Percentiles rank a stretch among this genome's conserved stretches.
Conservation (phyloP, 768 basidiomycete species). For the Kwoniella mangroviensis region DNA sequence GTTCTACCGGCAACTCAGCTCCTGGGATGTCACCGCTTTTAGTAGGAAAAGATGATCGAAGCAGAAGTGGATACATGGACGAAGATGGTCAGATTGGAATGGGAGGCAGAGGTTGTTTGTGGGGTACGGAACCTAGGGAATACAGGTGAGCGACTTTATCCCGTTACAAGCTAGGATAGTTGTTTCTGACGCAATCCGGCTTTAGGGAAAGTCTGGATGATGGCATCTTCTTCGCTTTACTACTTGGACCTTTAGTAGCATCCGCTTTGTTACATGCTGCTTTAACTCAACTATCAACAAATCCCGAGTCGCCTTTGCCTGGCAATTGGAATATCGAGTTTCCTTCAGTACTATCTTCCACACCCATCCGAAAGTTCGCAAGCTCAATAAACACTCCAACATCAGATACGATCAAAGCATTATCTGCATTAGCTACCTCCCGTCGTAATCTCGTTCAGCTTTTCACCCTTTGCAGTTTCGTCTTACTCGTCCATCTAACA, state of each 20-base stretch:
- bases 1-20: conserved; percentile 5
- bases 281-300: conserved; percentile 55
- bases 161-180: neutral
- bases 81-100: conserved; percentile 28
- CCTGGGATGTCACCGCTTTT: conserved; percentile 7
- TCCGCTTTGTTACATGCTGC: conserved; percentile 68
- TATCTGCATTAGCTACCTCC: conserved; percentile 63
- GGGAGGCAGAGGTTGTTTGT: conserved; percentile 50
- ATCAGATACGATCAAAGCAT: conserved; percentile 40
- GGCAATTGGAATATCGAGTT: conserved; percentile 77
- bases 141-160: conserved; percentile 44
- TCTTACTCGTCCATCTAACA: conserved; percentile 76
- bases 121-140: conserved; percentile 57
- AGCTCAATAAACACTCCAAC: conserved; percentile 50
- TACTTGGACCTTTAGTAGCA: conserved; percentile 81
- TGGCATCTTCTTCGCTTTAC: conserved; percentile 78
- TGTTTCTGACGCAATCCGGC: neutral
- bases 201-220: conserved; percentile 79
- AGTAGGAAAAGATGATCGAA: conserved; percentile 1
- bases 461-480: conserved; percentile 76
- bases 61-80: conserved; percentile 8
- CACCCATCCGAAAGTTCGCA: conserved; percentile 62
- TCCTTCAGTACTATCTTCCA: conserved; percentile 65
- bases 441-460: conserved; percentile 78
- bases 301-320: conserved; percentile 61